These are phyloP conservation scores for Aspergillus floridensis DNA, from an alignment of 2,329 filamentous ascomycete genomes.

Conservation along the genomic window DNA sequence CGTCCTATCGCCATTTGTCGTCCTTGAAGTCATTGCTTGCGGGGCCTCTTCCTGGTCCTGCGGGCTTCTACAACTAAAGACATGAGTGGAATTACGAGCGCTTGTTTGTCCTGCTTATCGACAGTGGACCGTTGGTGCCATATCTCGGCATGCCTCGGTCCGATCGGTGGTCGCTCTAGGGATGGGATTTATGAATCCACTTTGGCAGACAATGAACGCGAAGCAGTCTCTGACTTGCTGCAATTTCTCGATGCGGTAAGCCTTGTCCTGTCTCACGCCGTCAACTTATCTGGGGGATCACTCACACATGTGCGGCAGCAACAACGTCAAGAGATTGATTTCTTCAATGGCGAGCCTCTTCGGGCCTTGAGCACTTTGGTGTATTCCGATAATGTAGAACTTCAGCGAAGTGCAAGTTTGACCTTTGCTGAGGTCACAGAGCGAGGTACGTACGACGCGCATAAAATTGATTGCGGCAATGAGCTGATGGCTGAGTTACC, in stretches of 20 bases:
- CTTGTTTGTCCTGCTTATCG: slow-evolving; percentile 43
- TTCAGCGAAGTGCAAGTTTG: slow-evolving; percentile 93
- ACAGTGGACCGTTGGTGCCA: slow-evolving; percentile 45
- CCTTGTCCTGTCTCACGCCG: slow-evolving; percentile 17
- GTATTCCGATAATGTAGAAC: slow-evolving; percentile 97
- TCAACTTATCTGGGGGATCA: slow-evolving; percentile 3
- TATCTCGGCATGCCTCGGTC: slow-evolving; percentile 42
- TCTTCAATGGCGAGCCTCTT: slow-evolving; percentile 94
- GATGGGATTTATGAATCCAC: slow-evolving; percentile 83
- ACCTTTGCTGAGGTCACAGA: slow-evolving; percentile 99
- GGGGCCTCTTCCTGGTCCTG: slow-evolving; percentile 28
- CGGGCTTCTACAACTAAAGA: slow-evolving; percentile 26
- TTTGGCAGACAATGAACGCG: slow-evolving; percentile 90
- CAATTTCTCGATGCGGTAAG: slow-evolving; percentile 94
- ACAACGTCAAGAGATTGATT: slow-evolving; percentile 93
- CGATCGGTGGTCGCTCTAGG: slow-evolving; percentile 65
- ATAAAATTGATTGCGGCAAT: background rate
- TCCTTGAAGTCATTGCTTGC: slow-evolving; percentile 20
- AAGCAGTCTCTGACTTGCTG: slow-evolving; percentile 91
- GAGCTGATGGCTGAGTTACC: slow-evolving; percentile 1
- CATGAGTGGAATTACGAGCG: slow-evolving; percentile 41
- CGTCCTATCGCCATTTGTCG: slow-evolving; percentile 13
- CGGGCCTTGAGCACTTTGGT: slow-evolving; percentile 92
- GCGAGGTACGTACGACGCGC: slow-evolving; percentile 62
- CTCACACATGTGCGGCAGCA: slow-evolving; percentile 19